Conservation (phyloP, 257 asterid genomes). For the Solanum etuberosum region DNA sequence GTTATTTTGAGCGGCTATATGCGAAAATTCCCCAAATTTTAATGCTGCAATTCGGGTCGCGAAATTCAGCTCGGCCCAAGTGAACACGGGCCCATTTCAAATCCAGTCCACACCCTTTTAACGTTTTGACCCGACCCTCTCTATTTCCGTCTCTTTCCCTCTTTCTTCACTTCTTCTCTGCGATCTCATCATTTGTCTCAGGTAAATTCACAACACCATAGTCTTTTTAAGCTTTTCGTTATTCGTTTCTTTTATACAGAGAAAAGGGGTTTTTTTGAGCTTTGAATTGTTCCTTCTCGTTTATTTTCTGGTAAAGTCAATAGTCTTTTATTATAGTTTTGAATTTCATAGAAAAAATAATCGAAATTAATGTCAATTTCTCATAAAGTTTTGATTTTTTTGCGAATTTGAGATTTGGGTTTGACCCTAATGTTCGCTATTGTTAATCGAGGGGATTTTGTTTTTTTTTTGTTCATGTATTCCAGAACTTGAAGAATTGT, state of each 20-base stretch:
- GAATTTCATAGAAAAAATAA: background rate
- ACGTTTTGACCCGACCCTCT: conserved; percentile 20
- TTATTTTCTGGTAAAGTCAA: background rate
- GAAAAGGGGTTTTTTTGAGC: background rate
- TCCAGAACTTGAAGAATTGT: conserved; percentile 27
- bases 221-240: background rate
- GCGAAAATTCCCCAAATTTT: background rate
- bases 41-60: background rate
- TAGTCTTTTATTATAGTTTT: background rate
- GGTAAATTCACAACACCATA: background rate
- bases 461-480: conserved; percentile 8
- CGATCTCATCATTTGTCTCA: background rate
- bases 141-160: background rate
- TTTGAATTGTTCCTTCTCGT: background rate
- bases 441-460: background rate
- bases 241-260: background rate
- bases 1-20: too few relatives aligned
- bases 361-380: background rate
- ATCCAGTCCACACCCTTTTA: background rate
- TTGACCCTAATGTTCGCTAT: background rate
- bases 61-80: background rate
- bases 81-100: background rate
- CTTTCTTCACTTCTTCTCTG: conserved; percentile 1
- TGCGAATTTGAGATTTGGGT: background rate
- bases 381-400: background rate